A percentile compares a stretch with the other conserved stretches of the same genome.
Evolutionary conservation across 1,284 basidiomycete species (phyloP).

Genomic region (Trichosporon asahii): DNA sequence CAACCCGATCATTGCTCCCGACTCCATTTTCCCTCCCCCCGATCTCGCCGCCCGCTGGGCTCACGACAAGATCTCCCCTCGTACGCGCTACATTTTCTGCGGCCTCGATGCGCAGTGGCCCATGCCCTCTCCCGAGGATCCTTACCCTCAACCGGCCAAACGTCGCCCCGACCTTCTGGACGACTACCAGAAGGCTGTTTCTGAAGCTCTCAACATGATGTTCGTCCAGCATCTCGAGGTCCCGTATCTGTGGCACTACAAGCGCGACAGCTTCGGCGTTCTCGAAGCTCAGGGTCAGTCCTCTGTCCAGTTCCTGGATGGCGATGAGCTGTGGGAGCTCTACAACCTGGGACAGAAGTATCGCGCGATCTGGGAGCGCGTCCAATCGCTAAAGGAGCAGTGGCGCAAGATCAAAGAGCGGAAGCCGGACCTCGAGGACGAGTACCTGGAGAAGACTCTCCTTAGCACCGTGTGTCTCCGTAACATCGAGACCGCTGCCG

Average conservation of each 20-base stretch:
- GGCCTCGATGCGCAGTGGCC: conserved; percentile 31
- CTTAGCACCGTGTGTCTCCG: conserved; percentile 44
- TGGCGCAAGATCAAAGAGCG: conserved; percentile 57
- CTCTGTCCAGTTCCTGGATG: conserved; percentile 63
- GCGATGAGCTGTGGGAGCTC: conserved; percentile 83
- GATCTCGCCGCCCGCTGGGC: conserved; percentile 89
- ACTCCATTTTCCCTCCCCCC: conserved; percentile 50
- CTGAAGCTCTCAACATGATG: conserved; percentile 73
- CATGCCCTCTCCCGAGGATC: conserved; percentile 52
- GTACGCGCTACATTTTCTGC: conserved; percentile 60
- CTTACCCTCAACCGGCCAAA: conserved; percentile 46
- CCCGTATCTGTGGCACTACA: conserved; percentile 91
- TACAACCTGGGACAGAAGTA: conserved; percentile 80
- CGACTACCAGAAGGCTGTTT: conserved; percentile 75
- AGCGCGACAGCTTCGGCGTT: conserved; percentile 62
- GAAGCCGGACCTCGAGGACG: conserved; percentile 43
- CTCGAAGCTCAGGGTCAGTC: conserved; percentile 43
- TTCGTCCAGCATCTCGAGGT: conserved; percentile 87
- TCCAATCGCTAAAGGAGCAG: conserved; percentile 61
- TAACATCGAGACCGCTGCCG: conserved; percentile 80
- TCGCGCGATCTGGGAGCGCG: conserved; percentile 74
- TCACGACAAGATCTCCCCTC: conserved; percentile 73
- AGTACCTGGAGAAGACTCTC: conserved; percentile 38
- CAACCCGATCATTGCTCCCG: conserved; percentile 63
- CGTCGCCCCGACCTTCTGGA: conserved; percentile 60